phyloP scores from a whole-genome alignment of 768 basidiomycete species.

The Holtermannia corniformis region DNA sequence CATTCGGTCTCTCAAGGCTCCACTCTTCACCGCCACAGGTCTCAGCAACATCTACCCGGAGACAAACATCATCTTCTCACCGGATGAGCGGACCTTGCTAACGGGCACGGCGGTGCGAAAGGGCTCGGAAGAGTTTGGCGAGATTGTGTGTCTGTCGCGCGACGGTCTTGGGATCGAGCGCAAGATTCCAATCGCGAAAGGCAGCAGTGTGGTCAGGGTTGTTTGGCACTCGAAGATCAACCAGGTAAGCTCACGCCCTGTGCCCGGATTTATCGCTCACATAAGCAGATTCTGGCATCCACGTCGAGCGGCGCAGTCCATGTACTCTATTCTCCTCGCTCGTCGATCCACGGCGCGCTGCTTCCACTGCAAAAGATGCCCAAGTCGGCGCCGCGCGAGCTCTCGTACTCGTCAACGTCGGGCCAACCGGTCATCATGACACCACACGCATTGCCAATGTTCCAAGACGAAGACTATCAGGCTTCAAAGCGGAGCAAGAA shows the following conservation, averaged over 20 bases:
- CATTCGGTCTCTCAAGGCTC: constrained; percentile 78
- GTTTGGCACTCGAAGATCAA: constrained; percentile 97
- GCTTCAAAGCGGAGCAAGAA: constrained; percentile 73
- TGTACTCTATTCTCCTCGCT: constrained; percentile 83
- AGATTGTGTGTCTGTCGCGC: constrained; percentile 63
- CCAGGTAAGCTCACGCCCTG: constrained; percentile 52
- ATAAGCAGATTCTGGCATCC: constrained; percentile 66
- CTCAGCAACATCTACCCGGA: constrained; percentile 74
- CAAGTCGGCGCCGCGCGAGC: constrained; percentile 66
- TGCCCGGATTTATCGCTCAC: constrained; percentile 3
- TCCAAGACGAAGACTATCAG: constrained; percentile 64
- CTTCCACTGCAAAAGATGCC: constrained; percentile 79
- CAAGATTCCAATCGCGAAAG: constrained; percentile 36
- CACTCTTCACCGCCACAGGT: constrained; percentile 57
- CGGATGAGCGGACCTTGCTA: constrained; percentile 79
- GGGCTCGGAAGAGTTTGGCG: constrained; percentile 59
- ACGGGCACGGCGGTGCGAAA: constrained; percentile 53
- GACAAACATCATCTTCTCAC: constrained; percentile 91
- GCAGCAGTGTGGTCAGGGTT: constrained; percentile 63
- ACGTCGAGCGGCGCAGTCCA: constrained; percentile 78
- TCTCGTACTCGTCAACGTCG: constrained; percentile 61
- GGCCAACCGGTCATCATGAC: constrained; percentile 81
- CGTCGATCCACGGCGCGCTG: constrained; percentile 86
- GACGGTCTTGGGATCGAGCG: constrained; percentile 54
- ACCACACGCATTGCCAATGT: constrained; percentile 86